Evolutionary conservation across 2,329 filamentous ascomycete genomes (phyloP).

Genomic region (Paraphaeosphaeria minitans): DNA sequence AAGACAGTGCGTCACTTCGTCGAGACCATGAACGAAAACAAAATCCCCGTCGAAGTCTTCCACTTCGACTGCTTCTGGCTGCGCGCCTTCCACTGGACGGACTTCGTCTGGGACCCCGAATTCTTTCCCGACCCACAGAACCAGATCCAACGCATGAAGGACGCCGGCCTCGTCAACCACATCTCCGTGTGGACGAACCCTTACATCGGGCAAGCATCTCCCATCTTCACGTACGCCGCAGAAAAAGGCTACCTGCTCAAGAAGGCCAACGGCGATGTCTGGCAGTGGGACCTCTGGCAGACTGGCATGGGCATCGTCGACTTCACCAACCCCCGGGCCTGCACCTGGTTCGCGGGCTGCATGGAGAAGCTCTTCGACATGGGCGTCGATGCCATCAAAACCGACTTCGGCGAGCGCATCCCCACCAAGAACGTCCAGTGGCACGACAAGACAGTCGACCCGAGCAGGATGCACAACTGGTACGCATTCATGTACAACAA

Average conservation of each 20-base stretch:
- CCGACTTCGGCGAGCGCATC: conserved; percentile 76
- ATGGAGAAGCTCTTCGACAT: conserved; percentile 68
- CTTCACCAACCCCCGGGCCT: conserved; percentile 73
- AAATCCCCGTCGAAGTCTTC: conserved; percentile 72
- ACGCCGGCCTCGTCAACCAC: conserved; percentile 62
- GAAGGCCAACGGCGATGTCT: conserved; percentile 70
- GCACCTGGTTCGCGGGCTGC: conserved; percentile 67
- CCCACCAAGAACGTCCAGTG: conserved; percentile 69
- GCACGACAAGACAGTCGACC: conserved; percentile 64
- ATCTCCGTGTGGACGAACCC: conserved; percentile 80
- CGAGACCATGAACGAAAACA: conserved; percentile 68
- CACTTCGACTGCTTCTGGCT: conserved; percentile 83
- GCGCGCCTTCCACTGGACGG: conserved; percentile 75
- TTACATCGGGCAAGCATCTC: conserved; percentile 72
- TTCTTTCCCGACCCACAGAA: conserved; percentile 71
- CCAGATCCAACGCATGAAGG: conserved; percentile 68
- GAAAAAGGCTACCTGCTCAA: conserved; percentile 72
- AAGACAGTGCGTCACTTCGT: conserved; percentile 70
- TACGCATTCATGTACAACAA: conserved; percentile 77
- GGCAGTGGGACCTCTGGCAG: conserved; percentile 80
- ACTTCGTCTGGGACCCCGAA: conserved; percentile 72
- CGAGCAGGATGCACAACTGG: conserved; percentile 75
- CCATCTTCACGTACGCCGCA: conserved; percentile 67
- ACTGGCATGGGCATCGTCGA: conserved; percentile 77
- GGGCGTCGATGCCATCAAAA: conserved; percentile 75